Evolutionary conservation across 1,139 yeast genomes (phyloP), one percentile per base, ranked within the genome.

Genomic region (Pichia sp.): DNA sequence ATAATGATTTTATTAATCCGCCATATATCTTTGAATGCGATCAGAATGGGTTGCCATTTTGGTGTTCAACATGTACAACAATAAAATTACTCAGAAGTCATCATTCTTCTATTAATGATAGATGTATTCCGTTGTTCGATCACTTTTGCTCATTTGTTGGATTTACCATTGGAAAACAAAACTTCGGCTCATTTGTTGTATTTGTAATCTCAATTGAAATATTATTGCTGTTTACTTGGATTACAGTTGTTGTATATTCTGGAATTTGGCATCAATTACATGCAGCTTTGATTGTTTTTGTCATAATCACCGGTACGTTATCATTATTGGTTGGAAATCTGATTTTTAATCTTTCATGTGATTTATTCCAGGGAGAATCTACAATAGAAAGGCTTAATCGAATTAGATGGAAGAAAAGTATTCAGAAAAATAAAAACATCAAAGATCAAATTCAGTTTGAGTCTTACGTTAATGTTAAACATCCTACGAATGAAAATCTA

Each of bases 91-190:
- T 72, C 10, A 61, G 89, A 41, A 53, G 77, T 2, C 80, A 72
- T 47, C 87, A 77, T 53, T 78, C 81, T 47, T 66, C 68, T 18
- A 64, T 68, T 35, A 38, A 59, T 41, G 64, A 64, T 0, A 53
- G 56, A 30, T 78, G 82, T 50, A 71, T 80, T 0, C 71, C 78
- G 1, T 65, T 71, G 43, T 75, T 76, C 55, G 91, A 82, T 55
- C 91, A 82, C 55, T 76, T 67, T 51, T 82, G 91, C 55, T 50
- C 74, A 3, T 80, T 80, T 77, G 58, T 81, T 4, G 87, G 87
- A 0, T 56, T 66, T 0, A 70, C 71, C 3, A 68, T 82, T 22
- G 88, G 86, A 0, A 67, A 69, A 43, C 53, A 58, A 32, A 82
- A 82, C 56, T 77, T 76, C 53, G 46, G 66, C 28, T 59, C 62